A percentile compares a stretch with the other conserved stretches of the same genome.
phyloP scores from a whole-genome alignment of 2,329 filamentous ascomycete genomes.

The Fusarium nodosum region DNA sequence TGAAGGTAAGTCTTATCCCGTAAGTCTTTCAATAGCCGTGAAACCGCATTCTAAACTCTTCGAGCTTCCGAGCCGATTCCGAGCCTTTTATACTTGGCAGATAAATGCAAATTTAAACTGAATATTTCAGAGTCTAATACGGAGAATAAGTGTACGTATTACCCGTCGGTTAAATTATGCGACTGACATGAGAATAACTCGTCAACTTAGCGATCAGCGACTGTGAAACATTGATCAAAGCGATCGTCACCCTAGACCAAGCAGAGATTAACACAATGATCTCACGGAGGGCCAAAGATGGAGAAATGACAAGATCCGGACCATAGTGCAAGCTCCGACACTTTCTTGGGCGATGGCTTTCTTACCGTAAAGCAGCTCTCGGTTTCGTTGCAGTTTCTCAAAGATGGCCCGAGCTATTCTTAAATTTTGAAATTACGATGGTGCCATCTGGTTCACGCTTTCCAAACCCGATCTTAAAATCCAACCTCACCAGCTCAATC shows the following conservation, averaged over 20 bases:
- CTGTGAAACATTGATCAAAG: constrained; percentile 39
- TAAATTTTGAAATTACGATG: constrained; percentile 43
- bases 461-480: constrained; percentile 5
- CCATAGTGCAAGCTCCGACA: constrained; percentile 46
- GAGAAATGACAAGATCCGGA: constrained; percentile 9
- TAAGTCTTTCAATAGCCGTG: no score
- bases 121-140: background rate
- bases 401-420: constrained; percentile 47
- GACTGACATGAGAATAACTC: background rate
- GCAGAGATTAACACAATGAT: background rate
- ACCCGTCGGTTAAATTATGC: accelerated
- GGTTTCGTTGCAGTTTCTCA: constrained; percentile 21
- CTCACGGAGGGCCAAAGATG: constrained; percentile 9
- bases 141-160: background rate
- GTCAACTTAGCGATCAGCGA: constrained; percentile 22
- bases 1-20: background rate
- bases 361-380: constrained; percentile 42
- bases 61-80: background rate
- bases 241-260: constrained; percentile 2
- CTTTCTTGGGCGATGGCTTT: constrained; percentile 45
- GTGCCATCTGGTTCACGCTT: constrained; percentile 40
- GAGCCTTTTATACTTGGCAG: background rate
- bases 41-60: background rate
- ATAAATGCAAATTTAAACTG: background rate
- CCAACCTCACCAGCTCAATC: constrained; percentile 3